phyloP scores from a whole-genome alignment of 116 monocot genomes.

The Trichopus zeylanicus region DNA sequence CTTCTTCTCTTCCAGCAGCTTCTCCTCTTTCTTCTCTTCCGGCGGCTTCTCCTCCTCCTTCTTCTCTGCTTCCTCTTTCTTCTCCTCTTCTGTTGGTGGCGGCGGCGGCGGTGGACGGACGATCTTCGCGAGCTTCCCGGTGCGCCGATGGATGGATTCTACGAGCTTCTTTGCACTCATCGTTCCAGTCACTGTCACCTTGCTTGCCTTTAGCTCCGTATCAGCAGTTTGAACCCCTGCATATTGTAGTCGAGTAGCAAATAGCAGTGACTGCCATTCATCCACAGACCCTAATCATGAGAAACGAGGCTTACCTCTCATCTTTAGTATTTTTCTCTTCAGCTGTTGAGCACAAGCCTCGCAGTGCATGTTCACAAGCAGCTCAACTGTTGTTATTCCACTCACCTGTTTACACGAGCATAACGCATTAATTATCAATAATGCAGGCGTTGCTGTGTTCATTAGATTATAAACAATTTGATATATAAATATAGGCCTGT shows the following conservation, averaged over 20 bases:
- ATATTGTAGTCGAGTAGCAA: too few relatives aligned
- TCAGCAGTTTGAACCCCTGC: conserved; percentile 76
- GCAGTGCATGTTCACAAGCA: conserved; percentile 77
- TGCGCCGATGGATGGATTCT: conserved; percentile 58
- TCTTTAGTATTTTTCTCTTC: conserved; percentile 58
- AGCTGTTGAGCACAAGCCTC: conserved; percentile 81
- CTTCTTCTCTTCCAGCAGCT: conserved; percentile 29
- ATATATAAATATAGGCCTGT: conserved; percentile 20
- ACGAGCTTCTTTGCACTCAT: conserved; percentile 53
- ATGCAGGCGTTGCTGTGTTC: neutral
- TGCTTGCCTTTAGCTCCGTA: conserved; percentile 51
- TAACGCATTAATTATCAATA: neutral
- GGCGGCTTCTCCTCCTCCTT: conserved; percentile 18
- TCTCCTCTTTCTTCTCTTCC: conserved; percentile 15
- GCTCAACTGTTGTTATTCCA: conserved; percentile 44
- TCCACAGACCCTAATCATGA: neutral
- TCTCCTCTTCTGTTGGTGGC: neutral
- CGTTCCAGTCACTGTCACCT: conserved; percentile 78
- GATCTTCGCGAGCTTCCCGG: conserved; percentile 57
- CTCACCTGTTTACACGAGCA: conserved; percentile 18
- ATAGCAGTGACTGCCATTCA: neutral
- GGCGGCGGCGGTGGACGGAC: conserved; percentile 57
- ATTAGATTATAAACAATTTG: conserved; percentile 13
- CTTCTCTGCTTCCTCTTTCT: conserved; percentile 24
- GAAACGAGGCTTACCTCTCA: conserved; percentile 41